phyloP scores from a whole-genome alignment of 257 asterid species.

The Agastache rugosa region DNA sequence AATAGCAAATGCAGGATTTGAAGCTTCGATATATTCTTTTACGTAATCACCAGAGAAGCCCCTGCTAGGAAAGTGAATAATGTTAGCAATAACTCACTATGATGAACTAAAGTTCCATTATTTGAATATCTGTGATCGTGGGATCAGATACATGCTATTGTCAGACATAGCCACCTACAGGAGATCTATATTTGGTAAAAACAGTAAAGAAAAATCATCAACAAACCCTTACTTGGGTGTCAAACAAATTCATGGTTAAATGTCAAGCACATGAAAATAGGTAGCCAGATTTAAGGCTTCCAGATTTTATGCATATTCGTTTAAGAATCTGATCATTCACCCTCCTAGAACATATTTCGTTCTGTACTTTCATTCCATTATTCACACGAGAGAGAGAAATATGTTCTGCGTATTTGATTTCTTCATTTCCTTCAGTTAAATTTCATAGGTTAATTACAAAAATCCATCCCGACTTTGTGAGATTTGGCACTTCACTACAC shows the following conservation, averaged over 20 bases:
- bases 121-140: neutral
- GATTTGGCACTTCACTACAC: neutral
- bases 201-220: neutral
- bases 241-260: neutral
- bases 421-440: neutral
- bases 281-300: neutral
- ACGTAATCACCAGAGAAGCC: conserved; percentile 65
- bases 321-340: neutral
- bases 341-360: neutral
- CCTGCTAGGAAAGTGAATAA: conserved; percentile 28
- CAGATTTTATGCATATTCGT: neutral
- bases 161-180: neutral
- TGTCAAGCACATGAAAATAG: conserved; percentile 4
- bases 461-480: neutral
- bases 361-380: neutral
- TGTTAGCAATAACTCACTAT: conserved; percentile 1
- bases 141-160: neutral
- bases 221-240: neutral
- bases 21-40: conserved; percentile 58
- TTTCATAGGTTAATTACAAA: neutral
- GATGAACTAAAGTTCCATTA: neutral
- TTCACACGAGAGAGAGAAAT: neutral
- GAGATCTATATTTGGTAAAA: conserved; percentile 13
- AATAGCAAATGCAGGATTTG: conserved; percentile 61
- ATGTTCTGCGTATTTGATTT: neutral